phyloP scores from a whole-genome alignment of 306 rosid species.

The Adenanthera pavonina region DNA sequence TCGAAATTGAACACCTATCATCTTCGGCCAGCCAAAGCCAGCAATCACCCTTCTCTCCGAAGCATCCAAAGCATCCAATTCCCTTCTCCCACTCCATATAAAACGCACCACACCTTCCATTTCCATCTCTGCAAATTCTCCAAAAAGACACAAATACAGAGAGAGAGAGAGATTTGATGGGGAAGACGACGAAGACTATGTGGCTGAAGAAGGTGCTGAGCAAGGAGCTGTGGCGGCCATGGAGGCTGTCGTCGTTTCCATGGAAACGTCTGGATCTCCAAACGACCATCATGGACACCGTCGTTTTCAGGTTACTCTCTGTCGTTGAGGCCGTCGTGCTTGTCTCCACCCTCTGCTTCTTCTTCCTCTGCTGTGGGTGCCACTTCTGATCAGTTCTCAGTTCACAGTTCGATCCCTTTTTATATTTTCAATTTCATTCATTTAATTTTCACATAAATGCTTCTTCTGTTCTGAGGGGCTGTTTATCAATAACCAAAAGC shows the following conservation, averaged over 20 bases:
- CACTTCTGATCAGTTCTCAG: slow-evolving; percentile 48
- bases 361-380: slow-evolving; percentile 85
- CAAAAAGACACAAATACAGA: background rate
- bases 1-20: background rate
- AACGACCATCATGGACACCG: slow-evolving; percentile 59
- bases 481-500: background rate
- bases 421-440: background rate
- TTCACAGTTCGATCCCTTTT: background rate
- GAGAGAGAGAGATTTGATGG: slow-evolving; percentile 12
- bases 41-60: slow-evolving; percentile 24
- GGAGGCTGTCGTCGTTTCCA: slow-evolving; percentile 57
- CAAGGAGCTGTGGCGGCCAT: slow-evolving; percentile 61
- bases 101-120: slow-evolving; percentile 4
- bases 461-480: background rate
- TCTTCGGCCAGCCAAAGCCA: slow-evolving; percentile 30
- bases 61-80: slow-evolving; percentile 47
- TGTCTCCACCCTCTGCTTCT: slow-evolving; percentile 74
- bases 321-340: slow-evolving; percentile 70
- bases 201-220: slow-evolving; percentile 70
- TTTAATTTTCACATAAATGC: background rate
- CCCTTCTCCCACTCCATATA: background rate
- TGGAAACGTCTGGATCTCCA: slow-evolving; percentile 62
- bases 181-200: slow-evolving; percentile 33
- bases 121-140: background rate
- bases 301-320: slow-evolving; percentile 62